Evolutionary conservation across 495 filamentous ascomycete genomes (phyloP).

Genomic region (Astrothelium subdiscretum): DNA sequence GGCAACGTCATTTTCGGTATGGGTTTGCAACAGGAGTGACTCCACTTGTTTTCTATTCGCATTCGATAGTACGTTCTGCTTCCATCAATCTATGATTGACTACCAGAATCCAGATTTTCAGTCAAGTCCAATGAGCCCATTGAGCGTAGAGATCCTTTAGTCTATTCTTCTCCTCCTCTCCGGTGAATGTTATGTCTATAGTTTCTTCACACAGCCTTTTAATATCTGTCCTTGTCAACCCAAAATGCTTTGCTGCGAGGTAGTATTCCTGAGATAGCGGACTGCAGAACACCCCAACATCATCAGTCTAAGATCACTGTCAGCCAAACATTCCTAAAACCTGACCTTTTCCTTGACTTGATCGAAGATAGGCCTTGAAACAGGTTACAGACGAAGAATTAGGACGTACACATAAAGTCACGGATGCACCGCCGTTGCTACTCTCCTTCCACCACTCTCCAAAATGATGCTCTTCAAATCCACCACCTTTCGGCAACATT

Average conservation of each 20-base stretch:
- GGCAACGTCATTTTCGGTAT: too few species aligned
- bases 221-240: conserved; percentile 25
- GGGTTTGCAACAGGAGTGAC: too few species aligned
- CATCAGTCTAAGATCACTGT: conserved; percentile 53
- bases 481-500: conserved; percentile 47
- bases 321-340: not conserved
- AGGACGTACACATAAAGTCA: not conserved
- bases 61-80: too few species aligned
- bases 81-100: too few species aligned
- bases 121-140: not conserved
- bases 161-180: not conserved
- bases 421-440: conserved; percentile 5
- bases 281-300: conserved; percentile 75
- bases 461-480: conserved; percentile 62
- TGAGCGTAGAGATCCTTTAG: not conserved
- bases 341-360: conserved; percentile 28
- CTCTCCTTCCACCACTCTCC: conserved; percentile 43
- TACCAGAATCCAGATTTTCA: too few species aligned
- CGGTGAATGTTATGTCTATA: not conserved
- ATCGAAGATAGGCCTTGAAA: conserved; percentile 46
- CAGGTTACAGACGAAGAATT: conserved; percentile 12
- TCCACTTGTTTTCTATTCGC: too few species aligned
- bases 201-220: not conserved
- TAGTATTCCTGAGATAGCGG: conserved; percentile 69
- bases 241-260: conserved; percentile 62